Conservation (phyloP, 1,284 basidiomycete genomes). For the Apiotrichum akiyoshidainum region DNA sequence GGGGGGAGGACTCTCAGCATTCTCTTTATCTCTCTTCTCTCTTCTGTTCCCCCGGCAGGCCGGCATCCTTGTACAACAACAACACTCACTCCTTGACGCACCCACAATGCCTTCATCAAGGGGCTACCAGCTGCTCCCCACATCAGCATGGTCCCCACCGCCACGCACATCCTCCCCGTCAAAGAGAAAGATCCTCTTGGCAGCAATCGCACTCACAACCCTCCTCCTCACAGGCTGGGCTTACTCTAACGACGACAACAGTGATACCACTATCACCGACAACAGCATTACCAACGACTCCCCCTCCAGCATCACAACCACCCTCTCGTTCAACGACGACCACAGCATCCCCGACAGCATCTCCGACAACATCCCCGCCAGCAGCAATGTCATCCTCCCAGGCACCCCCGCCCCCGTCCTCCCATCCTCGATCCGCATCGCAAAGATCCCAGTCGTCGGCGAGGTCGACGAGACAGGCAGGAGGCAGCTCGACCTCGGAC, state of each 20-base stretch:
- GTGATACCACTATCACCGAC: too few species aligned
- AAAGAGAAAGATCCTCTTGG: background rate
- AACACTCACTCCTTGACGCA: too few species aligned
- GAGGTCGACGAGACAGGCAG: background rate
- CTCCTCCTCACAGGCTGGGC: background rate
- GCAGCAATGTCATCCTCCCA: too few species aligned
- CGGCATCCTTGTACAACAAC: too few species aligned
- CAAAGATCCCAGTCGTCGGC: background rate
- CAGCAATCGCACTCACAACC: background rate
- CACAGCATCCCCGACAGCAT: background rate
- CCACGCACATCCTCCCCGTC: background rate
- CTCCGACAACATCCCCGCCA: too few species aligned
- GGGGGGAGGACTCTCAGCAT: too few species aligned
- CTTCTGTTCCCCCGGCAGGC: too few species aligned
- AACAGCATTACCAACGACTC: too few species aligned
- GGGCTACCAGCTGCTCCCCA: background rate
- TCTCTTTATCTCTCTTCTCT: too few species aligned
- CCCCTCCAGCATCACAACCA: too few species aligned
- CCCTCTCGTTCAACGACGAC: too few species aligned
- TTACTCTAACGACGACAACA: background rate
- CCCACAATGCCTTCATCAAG: background rate
- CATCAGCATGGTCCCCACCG: background rate
- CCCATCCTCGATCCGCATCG: background rate
- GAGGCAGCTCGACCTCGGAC: background rate
- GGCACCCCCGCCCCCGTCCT: too few species aligned